These are phyloP conservation scores for Aspergillus oerlinghausenensis DNA, from an alignment of 2,329 filamentous ascomycete species.

Conservation along the genomic window DNA sequence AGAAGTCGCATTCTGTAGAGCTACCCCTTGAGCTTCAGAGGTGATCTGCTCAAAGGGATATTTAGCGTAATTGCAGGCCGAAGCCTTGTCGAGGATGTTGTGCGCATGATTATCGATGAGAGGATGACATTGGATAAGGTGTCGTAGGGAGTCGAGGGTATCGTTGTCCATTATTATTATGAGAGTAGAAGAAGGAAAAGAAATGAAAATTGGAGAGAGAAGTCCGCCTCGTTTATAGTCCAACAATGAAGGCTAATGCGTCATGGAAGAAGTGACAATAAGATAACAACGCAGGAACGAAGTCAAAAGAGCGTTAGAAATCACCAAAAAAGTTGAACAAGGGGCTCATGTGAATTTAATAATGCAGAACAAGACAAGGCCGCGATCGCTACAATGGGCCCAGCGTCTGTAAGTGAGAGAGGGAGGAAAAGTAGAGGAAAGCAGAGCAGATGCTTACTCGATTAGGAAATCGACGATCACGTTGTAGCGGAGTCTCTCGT, in stretches of 20 bases:
- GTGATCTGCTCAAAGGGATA: constrained; percentile 59
- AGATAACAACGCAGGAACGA: background rate
- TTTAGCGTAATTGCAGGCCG: constrained; percentile 28
- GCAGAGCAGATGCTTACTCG: constrained; percentile 9
- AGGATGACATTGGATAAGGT: constrained; percentile 37
- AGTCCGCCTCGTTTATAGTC: background rate
- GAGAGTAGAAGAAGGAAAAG: background rate
- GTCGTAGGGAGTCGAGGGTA: constrained; percentile 27
- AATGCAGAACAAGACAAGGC: background rate
- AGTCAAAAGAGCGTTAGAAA: background rate
- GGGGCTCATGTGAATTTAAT: background rate
- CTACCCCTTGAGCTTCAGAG: constrained; percentile 67
- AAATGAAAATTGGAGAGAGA: background rate
- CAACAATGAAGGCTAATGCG: background rate
- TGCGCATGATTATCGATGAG: constrained; percentile 48
- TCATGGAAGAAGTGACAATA: background rate
- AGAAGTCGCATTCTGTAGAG: constrained; percentile 57
- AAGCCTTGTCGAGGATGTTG: constrained; percentile 36
- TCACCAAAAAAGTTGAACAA: background rate
- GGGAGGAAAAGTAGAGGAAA: constrained; percentile 3
- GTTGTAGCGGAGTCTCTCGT: background rate
- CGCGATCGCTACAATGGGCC: background rate
- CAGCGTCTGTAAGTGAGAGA: background rate
- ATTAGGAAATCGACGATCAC: constrained; percentile 7
- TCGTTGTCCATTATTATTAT: constrained; percentile 16